Percentiles rank a stretch among this genome's conserved stretches.
phyloP scores from a whole-genome alignment of 306 rosid species.

The Ormosia semicastrata region DNA sequence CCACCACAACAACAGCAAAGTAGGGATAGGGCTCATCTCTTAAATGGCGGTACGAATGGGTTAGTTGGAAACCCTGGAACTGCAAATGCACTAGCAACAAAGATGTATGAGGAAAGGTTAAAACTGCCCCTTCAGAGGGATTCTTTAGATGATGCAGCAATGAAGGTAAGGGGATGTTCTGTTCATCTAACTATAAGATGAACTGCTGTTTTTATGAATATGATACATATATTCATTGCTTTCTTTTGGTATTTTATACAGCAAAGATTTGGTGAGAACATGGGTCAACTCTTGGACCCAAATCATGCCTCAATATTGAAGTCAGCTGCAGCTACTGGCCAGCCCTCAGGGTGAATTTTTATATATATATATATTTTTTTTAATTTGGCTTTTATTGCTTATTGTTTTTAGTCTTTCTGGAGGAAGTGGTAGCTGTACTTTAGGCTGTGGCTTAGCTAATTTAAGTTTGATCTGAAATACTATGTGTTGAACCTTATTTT shows the following conservation, averaged over 20 bases:
- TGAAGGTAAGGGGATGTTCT: slow-evolving; percentile 58
- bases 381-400: not conserved
- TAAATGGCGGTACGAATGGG: slow-evolving; percentile 86
- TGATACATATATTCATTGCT: slow-evolving; percentile 18
- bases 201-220: slow-evolving; percentile 12
- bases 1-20: slow-evolving; percentile 66
- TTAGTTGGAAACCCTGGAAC: slow-evolving; percentile 83
- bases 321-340: slow-evolving; percentile 88
- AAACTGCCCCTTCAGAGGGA: slow-evolving; percentile 91
- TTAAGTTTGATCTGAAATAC: slow-evolving; percentile 8
- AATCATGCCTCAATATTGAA: slow-evolving; percentile 80
- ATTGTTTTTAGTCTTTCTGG: slow-evolving; percentile 8
- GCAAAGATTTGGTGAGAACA: slow-evolving; percentile 94
- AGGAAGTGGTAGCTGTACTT: not conserved
- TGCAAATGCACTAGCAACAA: slow-evolving; percentile 89
- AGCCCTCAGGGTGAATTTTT: slow-evolving; percentile 81
- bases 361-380: slow-evolving; percentile 3
- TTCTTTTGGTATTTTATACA: slow-evolving; percentile 40
- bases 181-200: slow-evolving; percentile 6
- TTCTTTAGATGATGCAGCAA: slow-evolving; percentile 82
- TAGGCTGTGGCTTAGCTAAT: slow-evolving; percentile 5
- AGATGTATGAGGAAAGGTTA: slow-evolving; percentile 92
- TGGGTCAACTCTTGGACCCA: slow-evolving; percentile 85
- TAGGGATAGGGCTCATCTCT: slow-evolving; percentile 85
- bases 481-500: not conserved